These are phyloP conservation scores for Metrosideros polymorpha DNA, from an alignment of 441 rosid species.

Conservation along the genomic window DNA sequence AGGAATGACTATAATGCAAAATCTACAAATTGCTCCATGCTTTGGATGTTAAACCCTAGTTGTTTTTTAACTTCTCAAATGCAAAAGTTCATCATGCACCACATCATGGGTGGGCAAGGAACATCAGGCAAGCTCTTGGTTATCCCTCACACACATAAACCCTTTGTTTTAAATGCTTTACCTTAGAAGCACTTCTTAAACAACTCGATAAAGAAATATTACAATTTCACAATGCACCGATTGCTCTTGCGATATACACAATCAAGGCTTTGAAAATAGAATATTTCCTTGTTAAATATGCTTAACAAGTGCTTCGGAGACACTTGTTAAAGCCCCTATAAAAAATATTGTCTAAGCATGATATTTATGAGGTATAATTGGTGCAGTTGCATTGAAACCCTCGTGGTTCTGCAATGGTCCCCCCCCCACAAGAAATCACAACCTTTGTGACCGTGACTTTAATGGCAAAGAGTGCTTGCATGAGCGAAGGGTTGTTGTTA, in stretches of 20 bases:
- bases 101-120: not conserved
- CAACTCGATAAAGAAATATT: not conserved
- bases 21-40: not conserved
- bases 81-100: not conserved
- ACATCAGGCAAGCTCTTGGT: not conserved
- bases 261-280: not conserved
- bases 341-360: too few relatives aligned
- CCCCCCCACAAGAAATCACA: conserved; percentile 15
- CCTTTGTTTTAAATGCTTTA: not conserved
- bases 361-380: not conserved
- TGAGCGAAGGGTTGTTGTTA: conserved; percentile 19
- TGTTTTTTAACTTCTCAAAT: not conserved
- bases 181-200: not conserved
- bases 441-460: conserved; percentile 25
- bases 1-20: not conserved
- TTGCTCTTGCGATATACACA: not conserved
- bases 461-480: conserved; percentile 31
- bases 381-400: conserved; percentile 25
- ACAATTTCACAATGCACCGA: not conserved
- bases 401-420: conserved; percentile 15
- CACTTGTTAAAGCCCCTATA: not conserved
- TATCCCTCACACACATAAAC: not conserved
- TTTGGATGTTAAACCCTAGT: not conserved
- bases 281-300: not conserved
- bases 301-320: not conserved